A percentile compares a stretch with the other conserved stretches of the same genome.
phyloP scores from a whole-genome alignment of 371 early-diverging fungal species.

The Smittium culicis region DNA sequence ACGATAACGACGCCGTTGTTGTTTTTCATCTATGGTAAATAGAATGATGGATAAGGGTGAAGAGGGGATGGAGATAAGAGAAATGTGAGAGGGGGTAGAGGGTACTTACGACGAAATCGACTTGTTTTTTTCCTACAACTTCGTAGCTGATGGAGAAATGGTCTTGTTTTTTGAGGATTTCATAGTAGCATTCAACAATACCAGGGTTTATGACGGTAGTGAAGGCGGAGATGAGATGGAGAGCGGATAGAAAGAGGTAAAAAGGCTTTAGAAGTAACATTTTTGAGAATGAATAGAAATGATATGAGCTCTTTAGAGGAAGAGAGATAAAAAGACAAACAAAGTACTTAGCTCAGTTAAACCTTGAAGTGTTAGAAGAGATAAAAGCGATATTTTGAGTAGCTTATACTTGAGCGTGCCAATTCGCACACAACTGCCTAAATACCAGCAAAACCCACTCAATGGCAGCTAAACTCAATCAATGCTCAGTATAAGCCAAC shows the following conservation, averaged over 20 bases:
- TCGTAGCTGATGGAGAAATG: conserved; percentile 31
- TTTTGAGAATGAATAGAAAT: too few relatives aligned
- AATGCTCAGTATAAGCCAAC: too few relatives aligned
- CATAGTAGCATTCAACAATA: conserved; percentile 25
- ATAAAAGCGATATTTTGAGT: too few relatives aligned
- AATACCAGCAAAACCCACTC: too few relatives aligned
- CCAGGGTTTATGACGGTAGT: conserved; percentile 24
- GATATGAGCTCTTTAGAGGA: too few relatives aligned
- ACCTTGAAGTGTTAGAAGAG: too few relatives aligned
- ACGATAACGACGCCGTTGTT: conserved; percentile 16
- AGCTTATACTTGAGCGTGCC: too few relatives aligned
- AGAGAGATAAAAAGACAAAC: too few relatives aligned
- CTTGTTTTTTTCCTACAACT: conserved; percentile 26
- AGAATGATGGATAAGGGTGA: conserved; percentile 2
- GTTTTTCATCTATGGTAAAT: conserved; percentile 19
- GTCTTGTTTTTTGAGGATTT: conserved; percentile 24
- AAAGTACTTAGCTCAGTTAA: too few relatives aligned
- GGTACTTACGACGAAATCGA: conserved; percentile 22
- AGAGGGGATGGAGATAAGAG: not conserved
- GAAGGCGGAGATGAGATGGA: conserved; percentile 19
- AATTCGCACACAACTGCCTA: too few relatives aligned
- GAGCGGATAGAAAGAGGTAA: not conserved
- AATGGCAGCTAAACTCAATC: too few relatives aligned
- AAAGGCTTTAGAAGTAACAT: not conserved
- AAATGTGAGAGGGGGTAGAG: not conserved